A percentile compares a stretch with the other conserved stretches of the same genome.
phyloP scores from a whole-genome alignment of 1,284 basidiomycete species.

The Sphagnurus paluster region DNA sequence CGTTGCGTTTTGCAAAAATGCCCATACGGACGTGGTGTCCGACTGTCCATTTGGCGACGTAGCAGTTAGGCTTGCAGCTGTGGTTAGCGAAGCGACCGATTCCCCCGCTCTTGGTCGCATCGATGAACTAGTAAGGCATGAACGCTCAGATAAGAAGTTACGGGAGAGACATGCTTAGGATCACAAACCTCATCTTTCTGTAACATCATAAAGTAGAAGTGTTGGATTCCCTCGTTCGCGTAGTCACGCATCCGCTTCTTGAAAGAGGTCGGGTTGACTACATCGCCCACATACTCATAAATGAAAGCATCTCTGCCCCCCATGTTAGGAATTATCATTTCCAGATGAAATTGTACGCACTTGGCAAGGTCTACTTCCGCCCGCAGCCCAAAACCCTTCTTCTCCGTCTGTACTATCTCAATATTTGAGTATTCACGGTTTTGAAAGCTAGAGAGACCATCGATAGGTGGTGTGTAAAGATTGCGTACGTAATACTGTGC shows the following conservation, averaged over 20 bases:
- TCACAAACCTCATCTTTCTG: slow-evolving; percentile 89
- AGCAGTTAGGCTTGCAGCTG: slow-evolving; percentile 97
- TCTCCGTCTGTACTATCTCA: slow-evolving; percentile 91
- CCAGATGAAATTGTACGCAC: slow-evolving; percentile 49
- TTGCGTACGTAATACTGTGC: slow-evolving; percentile 28
- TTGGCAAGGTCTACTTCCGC: slow-evolving; percentile 69
- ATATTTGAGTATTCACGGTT: slow-evolving; percentile 84
- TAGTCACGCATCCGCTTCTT: slow-evolving; percentile 95
- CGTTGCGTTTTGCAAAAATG: slow-evolving; percentile 90
- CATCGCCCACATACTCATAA: slow-evolving; percentile 98
- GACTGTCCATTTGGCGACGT: slow-evolving; percentile 99
- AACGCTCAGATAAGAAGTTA: slow-evolving; percentile 4
- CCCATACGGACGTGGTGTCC: slow-evolving; percentile 94
- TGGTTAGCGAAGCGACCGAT: slow-evolving; percentile 98
- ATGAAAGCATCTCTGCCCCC: slow-evolving; percentile 84
- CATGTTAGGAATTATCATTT: neutral
- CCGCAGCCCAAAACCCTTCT: slow-evolving; percentile 94
- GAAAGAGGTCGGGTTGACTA: slow-evolving; percentile 87
- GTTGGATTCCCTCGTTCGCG: slow-evolving; percentile 88
- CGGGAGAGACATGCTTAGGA: neutral
- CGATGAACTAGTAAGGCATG: slow-evolving; percentile 80
- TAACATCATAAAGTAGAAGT: slow-evolving; percentile 99
- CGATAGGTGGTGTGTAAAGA: slow-evolving; percentile 4
- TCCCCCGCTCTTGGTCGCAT: slow-evolving; percentile 96
- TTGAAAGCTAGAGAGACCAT: slow-evolving; percentile 67